phyloP scores from a whole-genome alignment of 331 rosid species.

The Malus hybrid region DNA sequence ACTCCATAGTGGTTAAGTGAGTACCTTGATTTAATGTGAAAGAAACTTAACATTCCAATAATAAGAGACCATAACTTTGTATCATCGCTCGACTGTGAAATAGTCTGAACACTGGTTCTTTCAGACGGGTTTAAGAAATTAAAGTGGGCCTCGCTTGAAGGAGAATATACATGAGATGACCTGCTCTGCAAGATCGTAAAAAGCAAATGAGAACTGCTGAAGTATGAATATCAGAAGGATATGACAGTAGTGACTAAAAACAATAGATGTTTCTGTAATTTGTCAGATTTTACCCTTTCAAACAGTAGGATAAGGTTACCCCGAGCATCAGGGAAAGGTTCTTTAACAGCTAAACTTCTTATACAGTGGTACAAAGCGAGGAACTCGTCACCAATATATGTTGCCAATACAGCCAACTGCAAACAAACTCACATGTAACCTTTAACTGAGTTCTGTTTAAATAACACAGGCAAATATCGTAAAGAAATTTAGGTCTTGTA shows the following conservation, averaged over 20 bases:
- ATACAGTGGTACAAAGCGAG: constrained; percentile 91
- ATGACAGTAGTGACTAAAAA: background rate
- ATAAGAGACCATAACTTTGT: constrained; percentile 57
- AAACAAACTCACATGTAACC: constrained; percentile 15
- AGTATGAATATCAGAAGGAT: background rate
- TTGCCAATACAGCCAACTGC: constrained; percentile 97
- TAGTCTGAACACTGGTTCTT: constrained; percentile 19
- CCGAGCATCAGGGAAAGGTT: constrained; percentile 94
- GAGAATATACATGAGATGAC: constrained; percentile 41
- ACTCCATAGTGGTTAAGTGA: background rate
- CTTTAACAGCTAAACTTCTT: constrained; percentile 83
- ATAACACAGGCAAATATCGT: background rate
- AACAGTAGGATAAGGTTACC: constrained; percentile 70
- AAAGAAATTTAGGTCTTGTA: background rate
- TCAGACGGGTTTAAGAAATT: constrained; percentile 42
- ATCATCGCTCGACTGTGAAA: constrained; percentile 22
- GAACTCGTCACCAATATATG: constrained; percentile 77
- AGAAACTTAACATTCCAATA: constrained; percentile 64
- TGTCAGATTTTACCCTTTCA: constrained; percentile 53
- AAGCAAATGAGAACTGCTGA: constrained; percentile 25
- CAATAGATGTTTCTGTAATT: background rate
- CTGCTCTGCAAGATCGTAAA: constrained; percentile 65
- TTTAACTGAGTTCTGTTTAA: background rate
- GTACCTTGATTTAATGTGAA: constrained; percentile 77
- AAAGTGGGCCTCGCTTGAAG: constrained; percentile 28